Conservation (phyloP, 139 green algal species). For the Tetraselmis chui region DNA sequence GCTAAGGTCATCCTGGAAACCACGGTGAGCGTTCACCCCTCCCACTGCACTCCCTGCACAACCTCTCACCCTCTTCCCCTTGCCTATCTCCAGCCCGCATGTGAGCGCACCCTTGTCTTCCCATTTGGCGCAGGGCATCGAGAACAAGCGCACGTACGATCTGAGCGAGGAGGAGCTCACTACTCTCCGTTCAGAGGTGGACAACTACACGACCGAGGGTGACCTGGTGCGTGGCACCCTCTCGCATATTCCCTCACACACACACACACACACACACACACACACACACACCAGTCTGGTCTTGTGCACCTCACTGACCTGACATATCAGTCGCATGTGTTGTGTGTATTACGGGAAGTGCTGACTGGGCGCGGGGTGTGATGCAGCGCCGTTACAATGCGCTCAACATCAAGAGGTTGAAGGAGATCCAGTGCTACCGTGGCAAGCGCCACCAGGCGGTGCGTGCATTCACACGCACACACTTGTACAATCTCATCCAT, state of each 20-base stretch:
- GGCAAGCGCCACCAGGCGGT: slow-evolving; percentile 68
- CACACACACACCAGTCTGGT: neutral
- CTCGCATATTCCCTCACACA: neutral
- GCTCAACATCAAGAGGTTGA: slow-evolving; percentile 96
- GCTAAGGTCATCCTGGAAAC: slow-evolving; percentile 81
- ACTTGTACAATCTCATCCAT: no score
- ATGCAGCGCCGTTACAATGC: slow-evolving; percentile 69
- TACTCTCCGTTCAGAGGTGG: slow-evolving; percentile 80
- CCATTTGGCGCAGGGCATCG: slow-evolving; percentile 58
- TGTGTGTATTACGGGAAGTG: neutral
- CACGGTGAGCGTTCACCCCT: slow-evolving; percentile 56
- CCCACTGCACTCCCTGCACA: no score
- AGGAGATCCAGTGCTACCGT: slow-evolving; percentile 96
- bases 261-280: neutral
- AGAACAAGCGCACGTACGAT: slow-evolving; percentile 95
- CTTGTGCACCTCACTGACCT: neutral
- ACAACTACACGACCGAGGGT: slow-evolving; percentile 83
- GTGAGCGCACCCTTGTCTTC: neutral
- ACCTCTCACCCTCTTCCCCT: no score
- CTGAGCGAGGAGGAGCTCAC: slow-evolving; percentile 96
- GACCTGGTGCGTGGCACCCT: slow-evolving; percentile 59
- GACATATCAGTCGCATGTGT: neutral
- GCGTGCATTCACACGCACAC: no score
- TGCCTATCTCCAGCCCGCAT: neutral
- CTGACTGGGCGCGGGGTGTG: no score